Base-by-base conservation (phyloP, 2,329 filamentous ascomycete species). In the Hymenoscyphus fructigenus region DNA sequence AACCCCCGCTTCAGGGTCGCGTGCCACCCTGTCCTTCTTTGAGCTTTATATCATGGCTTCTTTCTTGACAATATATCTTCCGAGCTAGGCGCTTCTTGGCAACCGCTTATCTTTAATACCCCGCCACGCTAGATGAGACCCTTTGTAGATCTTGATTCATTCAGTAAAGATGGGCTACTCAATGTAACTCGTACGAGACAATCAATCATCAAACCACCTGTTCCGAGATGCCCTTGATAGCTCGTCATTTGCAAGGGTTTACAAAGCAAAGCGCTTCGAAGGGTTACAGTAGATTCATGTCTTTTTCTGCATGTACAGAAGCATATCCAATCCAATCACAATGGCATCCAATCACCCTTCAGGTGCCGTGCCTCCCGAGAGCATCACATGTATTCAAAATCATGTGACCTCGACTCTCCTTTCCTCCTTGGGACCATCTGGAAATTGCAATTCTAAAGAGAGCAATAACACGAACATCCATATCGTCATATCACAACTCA, bases 401-500 rank as follows among this genome's bases (percentile, higher is more conserved):
- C 44, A 50, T 50, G 44, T 50, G 44, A 50, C 44, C 44, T 12
- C n/a, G n/a, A 26, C n/a, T 50, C 23, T 50, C 20, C 20, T 23
- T 50, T 26, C 44, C 20, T 12, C 2, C 10, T 50, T 50, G 44
- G 44, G 44, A 50, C 17, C 9, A 23, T 50, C 20, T 36, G 34
- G 34, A 50, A 50, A 50, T 50, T 50, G 20, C 20, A 23, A 50
- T 23, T 10, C 44, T 23, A 23, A 6, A 20, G 17, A 20, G 14
- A 12, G 44, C 26, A 50, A 50, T 20, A 47, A 47, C 44, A n/a
- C n/a, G 9, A 47, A 20, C n/a, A 20, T 10, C 10, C 44, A 47
- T 20, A 2, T 47, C 44, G 44, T 47, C 44, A 44, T 17, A 20
- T 59, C 50, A 28, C 6, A 65, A n/a, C n/a, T 58, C 50, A 67